Conservation (phyloP, 441 rosid species). For the Jatropha podagrica region DNA sequence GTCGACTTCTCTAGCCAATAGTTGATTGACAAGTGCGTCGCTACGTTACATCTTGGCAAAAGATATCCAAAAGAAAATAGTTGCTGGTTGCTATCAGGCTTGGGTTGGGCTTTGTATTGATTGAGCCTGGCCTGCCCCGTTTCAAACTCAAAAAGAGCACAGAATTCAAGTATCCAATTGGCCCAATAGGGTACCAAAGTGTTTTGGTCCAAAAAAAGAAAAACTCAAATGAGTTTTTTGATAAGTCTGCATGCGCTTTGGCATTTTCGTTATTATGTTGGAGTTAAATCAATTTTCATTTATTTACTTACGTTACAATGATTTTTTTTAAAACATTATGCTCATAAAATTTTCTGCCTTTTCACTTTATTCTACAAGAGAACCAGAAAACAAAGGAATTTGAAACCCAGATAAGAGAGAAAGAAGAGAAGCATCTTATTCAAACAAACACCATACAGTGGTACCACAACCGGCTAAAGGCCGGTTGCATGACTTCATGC, state of each 20-base stretch:
- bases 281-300: too few relatives aligned
- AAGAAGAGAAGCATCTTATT: neutral
- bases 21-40: slow-evolving; percentile 7
- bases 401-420: neutral
- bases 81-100: neutral
- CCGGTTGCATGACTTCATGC: neutral
- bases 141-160: too few relatives aligned
- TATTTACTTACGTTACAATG: too few relatives aligned
- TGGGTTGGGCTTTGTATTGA: neutral
- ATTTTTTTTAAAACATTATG: too few relatives aligned
- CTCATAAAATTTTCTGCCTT: too few relatives aligned
- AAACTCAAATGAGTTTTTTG: too few relatives aligned
- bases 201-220: too few relatives aligned
- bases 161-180: neutral
- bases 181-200: too few relatives aligned
- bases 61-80: neutral
- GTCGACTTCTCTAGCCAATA: neutral
- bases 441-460: neutral
- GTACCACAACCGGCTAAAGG: slow-evolving; percentile 2
- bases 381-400: neutral
- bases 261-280: too few relatives aligned
- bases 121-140: neutral
- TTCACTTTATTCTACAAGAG: too few relatives aligned
- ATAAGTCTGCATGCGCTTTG: too few relatives aligned
- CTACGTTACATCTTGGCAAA: neutral